Base-by-base conservation (phyloP, 306 rosid species). In the Geum urbanum region DNA sequence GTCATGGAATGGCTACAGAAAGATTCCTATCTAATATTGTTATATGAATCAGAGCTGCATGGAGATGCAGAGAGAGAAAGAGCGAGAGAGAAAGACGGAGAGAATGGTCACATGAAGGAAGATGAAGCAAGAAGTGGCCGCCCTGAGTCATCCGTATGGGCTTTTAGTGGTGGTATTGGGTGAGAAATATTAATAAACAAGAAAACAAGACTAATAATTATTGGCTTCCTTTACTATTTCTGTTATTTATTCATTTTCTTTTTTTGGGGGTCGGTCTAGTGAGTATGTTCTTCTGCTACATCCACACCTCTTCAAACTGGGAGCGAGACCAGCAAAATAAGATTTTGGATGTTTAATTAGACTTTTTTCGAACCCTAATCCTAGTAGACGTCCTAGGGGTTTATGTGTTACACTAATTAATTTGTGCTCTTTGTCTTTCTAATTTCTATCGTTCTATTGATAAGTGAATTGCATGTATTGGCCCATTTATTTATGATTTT, bases 181-280 rank as follows among this genome's bases (percentile, higher is more conserved):
- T 9, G 15, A 52, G 54, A 63, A 40, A 53, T 60, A 60, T 60
- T 67, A 61, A 80, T 75, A 71, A 53, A 53, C 74, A 41, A 69
- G 18, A 69, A 68, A 72, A 48, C 71, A 67, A 76, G 66, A 71
- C 64, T 22, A 71, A 67, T 22, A 66, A 67, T 76, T 59, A 75
- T 71, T 75, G 44, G 4, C 43, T 22, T 16, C 67, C 15, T 43
- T 5, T 9, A 18, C 58, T 7, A 6, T 53, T 2, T 1, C 2
- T 4, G 5, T 10, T 49, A 6, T 45, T 43, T 0, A 7, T 44
- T 20, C 7, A 0, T 19, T 10, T 10, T 41, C 1, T 2, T n/a
- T 18, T 7, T 19, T 11, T 2, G 27, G 4, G 50, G 51, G 46
- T 43, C 0, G 46, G 46, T 9, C 2, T 2, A 24, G 2, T 9